These are phyloP conservation scores for Diaporthe citrichinensis DNA, from an alignment of 2,329 filamentous ascomycete species.

Conservation along the genomic window DNA sequence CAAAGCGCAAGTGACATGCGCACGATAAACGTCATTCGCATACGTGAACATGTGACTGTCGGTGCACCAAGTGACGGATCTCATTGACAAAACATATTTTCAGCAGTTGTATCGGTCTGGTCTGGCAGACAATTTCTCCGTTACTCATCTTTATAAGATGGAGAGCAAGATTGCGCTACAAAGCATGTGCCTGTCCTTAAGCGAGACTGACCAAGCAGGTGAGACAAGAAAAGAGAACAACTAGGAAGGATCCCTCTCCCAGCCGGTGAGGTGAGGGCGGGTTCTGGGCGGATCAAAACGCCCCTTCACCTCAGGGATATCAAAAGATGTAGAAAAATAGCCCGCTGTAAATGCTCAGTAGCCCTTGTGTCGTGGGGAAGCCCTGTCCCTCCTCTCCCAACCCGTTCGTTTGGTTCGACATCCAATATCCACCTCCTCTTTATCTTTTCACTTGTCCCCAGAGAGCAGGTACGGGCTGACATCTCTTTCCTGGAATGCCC, in stretches of 20 bases:
- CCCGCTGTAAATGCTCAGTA: slow-evolving; percentile 39
- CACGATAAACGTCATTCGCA: not conserved
- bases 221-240: slow-evolving; percentile 14
- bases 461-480: slow-evolving; percentile 25
- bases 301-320: slow-evolving; percentile 36
- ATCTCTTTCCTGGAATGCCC: slow-evolving; percentile 23
- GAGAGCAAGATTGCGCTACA: slow-evolving; percentile 21
- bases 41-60: too few relatives aligned
- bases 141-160: slow-evolving; percentile 4
- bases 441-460: slow-evolving; percentile 17
- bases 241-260: slow-evolving; percentile 24
- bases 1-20: not conserved
- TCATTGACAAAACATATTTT: not conserved
- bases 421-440: slow-evolving; percentile 1
- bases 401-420: slow-evolving; percentile 14
- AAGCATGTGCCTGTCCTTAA: not conserved
- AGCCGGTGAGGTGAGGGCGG: slow-evolving; percentile 28
- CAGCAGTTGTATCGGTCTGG: not conserved
- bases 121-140: slow-evolving; percentile 21
- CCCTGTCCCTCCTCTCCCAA: slow-evolving; percentile 4
- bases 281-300: slow-evolving; percentile 10
- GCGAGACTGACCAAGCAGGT: slow-evolving; percentile 3
- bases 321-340: slow-evolving; percentile 31
- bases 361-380: slow-evolving; percentile 15
- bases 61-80: not conserved